Evolutionary conservation across 2,329 filamentous ascomycete species (phyloP), one percentile per base, ranked within the genome.

Genomic region (Helminthosporium solani): DNA sequence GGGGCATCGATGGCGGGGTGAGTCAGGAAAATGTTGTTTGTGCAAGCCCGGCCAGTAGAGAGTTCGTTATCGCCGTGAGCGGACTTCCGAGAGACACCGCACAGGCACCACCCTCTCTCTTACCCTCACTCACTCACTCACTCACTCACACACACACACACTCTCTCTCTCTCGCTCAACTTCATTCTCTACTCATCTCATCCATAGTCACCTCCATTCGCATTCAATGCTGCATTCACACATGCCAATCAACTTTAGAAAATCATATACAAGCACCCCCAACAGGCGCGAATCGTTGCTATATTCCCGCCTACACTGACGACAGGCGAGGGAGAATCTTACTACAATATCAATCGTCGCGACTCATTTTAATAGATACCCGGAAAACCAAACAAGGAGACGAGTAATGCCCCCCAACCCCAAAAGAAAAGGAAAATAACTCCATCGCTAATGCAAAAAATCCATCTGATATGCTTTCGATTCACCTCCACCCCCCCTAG

Each of bases 391-490:
- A n/a, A n/a, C n/a, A n/a, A n/a, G n/a, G n/a, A n/a, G n/a, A n/a
- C n/a, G n/a, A n/a, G n/a, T n/a, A n/a, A n/a, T n/a, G n/a, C n/a
- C n/a, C n/a, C n/a, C 38, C 30, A 37, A 37, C 39, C 38, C 28
- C 21, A 23, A 19, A 42, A 46, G 30, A 23, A 33, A 47, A 19
- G 23, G 33, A 16, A 20, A 14, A 9, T 18, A 58, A 64, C 60
- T 57, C 62, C 62, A 46, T 56, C 60, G 62, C 62, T 65, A 49
- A 65, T 65, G 61, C 62, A 60, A 50, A 49, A 52, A 56, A 49
- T 48, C 54, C 51, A 37, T 42, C 25, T 36, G 37, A 36, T 3
- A 47, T 52, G 47, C 46, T 42, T n/a, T n/a, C n/a, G n/a, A n/a
- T n/a, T n/a, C n/a, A n/a, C 35, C 48, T 47, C 45, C 25, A 27